These are phyloP conservation scores for Kockiozyma suomiensis DNA, from an alignment of 805 yeast genomes.

Conservation along the genomic window DNA sequence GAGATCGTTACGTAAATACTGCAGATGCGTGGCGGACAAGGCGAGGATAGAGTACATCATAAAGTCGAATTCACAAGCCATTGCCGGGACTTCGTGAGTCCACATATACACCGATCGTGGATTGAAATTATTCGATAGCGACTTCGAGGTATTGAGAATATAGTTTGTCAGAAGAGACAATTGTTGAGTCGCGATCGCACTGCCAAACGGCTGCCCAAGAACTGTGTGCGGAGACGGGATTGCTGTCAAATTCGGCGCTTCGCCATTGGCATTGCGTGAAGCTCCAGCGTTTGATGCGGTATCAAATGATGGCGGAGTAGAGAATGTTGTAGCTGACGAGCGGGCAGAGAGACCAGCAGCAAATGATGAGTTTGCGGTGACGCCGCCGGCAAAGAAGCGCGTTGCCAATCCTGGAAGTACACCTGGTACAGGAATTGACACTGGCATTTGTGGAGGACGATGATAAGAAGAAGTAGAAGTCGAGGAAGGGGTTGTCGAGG, in stretches of 20 bases:
- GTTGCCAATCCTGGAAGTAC: slow-evolving; percentile 33
- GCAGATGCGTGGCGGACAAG: slow-evolving; percentile 32
- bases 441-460: slow-evolving; percentile 10
- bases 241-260: slow-evolving; percentile 28
- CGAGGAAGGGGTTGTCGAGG: background rate
- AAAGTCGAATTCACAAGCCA: slow-evolving; percentile 32
- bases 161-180: slow-evolving; percentile 29
- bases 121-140: slow-evolving; percentile 28
- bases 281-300: slow-evolving; percentile 15
- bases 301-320: slow-evolving; percentile 28
- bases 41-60: slow-evolving; percentile 34
- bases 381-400: slow-evolving; percentile 18
- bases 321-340: slow-evolving; percentile 30
- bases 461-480: background rate
- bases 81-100: slow-evolving; percentile 33
- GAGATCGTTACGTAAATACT: slow-evolving; percentile 26
- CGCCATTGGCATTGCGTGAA: slow-evolving; percentile 21
- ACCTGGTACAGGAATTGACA: slow-evolving; percentile 33
- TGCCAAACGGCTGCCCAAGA: slow-evolving; percentile 18
- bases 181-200: slow-evolving; percentile 29
- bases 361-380: slow-evolving; percentile 16
- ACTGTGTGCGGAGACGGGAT: slow-evolving; percentile 28
- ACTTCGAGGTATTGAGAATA: slow-evolving; percentile 28
- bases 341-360: slow-evolving; percentile 31
- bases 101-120: slow-evolving; percentile 34